A percentile compares a stretch with the other conserved stretches of the same genome.
These are phyloP conservation scores for Neofusicoccum laricinum DNA, from an alignment of 2,329 filamentous ascomycete genomes.

Conservation along the genomic window DNA sequence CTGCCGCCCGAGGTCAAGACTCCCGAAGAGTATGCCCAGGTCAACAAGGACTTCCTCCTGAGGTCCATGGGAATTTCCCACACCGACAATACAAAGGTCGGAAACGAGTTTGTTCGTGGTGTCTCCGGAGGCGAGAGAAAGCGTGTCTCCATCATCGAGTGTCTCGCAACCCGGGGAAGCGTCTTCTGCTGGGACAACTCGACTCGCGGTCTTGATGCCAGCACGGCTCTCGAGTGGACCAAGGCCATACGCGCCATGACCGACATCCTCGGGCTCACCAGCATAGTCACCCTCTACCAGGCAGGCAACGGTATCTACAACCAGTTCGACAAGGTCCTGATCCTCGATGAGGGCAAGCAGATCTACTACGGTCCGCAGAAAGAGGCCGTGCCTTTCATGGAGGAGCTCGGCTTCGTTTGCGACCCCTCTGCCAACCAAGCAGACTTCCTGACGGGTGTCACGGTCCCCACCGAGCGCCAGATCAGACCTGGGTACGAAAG, in stretches of 20 bases:
- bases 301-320: conserved; percentile 53
- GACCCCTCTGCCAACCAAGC: conserved; percentile 62
- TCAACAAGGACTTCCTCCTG: conserved; percentile 55
- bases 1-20: conserved; percentile 46
- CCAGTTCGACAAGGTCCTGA: conserved; percentile 67
- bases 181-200: conserved; percentile 60
- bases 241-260: conserved; percentile 78
- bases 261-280: conserved; percentile 69
- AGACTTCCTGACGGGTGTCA: conserved; percentile 76
- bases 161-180: conserved; percentile 55
- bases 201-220: conserved; percentile 75
- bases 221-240: conserved; percentile 74
- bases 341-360: conserved; percentile 72
- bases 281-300: conserved; percentile 64
- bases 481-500: conserved; percentile 39
- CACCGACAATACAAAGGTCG: conserved; percentile 64
- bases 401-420: conserved; percentile 65
- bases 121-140: conserved; percentile 68
- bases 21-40: conserved; percentile 46
- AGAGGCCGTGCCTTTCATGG: conserved; percentile 63
- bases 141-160: conserved; percentile 67
- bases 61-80: conserved; percentile 44
- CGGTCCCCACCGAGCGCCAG: conserved; percentile 44
- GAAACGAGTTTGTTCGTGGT: conserved; percentile 64
- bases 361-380: conserved; percentile 68